Conservation (phyloP, 2,329 filamentous ascomycete species). For the Hymenoscyphus occultus region DNA sequence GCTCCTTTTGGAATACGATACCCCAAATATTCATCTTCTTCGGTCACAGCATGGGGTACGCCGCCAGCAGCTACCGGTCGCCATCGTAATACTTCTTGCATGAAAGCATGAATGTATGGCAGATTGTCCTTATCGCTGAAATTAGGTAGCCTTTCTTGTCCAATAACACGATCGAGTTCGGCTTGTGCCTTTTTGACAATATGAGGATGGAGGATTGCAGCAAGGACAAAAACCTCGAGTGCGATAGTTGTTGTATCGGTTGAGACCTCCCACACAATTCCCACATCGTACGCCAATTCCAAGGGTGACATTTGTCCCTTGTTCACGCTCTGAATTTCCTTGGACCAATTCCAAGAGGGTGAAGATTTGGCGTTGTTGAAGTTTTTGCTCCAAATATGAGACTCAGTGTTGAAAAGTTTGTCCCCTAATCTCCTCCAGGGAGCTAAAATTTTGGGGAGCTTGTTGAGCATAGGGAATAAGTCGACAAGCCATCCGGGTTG, state of each 20-base stretch:
- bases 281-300: conserved; percentile 16
- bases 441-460: conserved; percentile 10
- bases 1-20: conserved; percentile 38
- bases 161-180: conserved; percentile 48
- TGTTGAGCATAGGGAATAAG: conserved; percentile 9
- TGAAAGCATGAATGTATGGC: conserved; percentile 41
- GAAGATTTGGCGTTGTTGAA: conserved; percentile 9
- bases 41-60: conserved; percentile 51
- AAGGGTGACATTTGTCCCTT: conserved; percentile 8
- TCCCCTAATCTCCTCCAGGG: conserved; percentile 12
- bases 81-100: conserved; percentile 42
- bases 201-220: conserved; percentile 35
- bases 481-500: conserved; percentile 13
- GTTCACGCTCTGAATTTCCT: conserved; percentile 7
- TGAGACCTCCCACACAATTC: conserved; percentile 14
- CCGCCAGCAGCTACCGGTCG: conserved; percentile 32
- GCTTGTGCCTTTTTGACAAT: conserved; percentile 46
- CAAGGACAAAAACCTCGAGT: conserved; percentile 42
- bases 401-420: conserved; percentile 13
- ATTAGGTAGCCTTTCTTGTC: conserved; percentile 43
- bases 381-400: conserved; percentile 10
- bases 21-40: conserved; percentile 55
- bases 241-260: conserved; percentile 13
- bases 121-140: conserved; percentile 42
- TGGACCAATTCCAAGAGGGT: conserved; percentile 15